Conservation (phyloP, 129 eudicot genomes). For the Mikania micrantha region DNA sequence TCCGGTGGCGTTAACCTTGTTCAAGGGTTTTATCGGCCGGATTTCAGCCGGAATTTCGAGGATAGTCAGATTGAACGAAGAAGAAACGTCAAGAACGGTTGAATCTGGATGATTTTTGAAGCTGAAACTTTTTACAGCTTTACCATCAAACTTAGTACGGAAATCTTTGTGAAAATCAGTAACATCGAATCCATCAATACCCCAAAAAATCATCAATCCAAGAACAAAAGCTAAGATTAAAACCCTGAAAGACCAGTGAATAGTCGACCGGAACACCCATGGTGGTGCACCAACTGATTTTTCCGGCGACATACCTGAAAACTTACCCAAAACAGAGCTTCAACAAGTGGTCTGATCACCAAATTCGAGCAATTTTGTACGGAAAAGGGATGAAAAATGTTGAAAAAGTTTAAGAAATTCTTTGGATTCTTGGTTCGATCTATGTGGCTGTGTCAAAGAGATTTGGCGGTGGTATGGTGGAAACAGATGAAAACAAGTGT, state of each 20-base stretch:
- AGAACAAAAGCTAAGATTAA: conserved; percentile 37
- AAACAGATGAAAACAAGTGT: neutral
- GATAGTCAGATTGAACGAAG: conserved; percentile 17
- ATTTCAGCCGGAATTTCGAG: conserved; percentile 7
- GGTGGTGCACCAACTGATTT: conserved; percentile 37
- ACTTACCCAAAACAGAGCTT: neutral
- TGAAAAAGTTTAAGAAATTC: neutral
- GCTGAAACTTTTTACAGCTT: conserved; percentile 1
- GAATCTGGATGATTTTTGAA: conserved; percentile 13
- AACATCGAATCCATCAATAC: conserved; percentile 38
- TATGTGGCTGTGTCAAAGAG: neutral
- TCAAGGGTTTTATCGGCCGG: conserved; percentile 7
- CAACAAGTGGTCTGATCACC: neutral
- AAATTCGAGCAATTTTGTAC: neutral
- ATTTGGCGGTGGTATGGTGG: neutral
- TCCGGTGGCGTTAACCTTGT: neutral
- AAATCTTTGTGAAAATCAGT: conserved; percentile 35
- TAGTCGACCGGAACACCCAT: conserved; percentile 47
- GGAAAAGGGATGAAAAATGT: neutral
- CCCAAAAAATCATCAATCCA: conserved; percentile 54
- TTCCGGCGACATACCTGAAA: conserved; percentile 31
- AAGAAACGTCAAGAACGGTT: neutral
- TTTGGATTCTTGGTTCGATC: neutral
- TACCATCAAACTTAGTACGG: conserved; percentile 20
- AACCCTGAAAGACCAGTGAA: conserved; percentile 62